Evolutionary conservation across 2,329 filamentous ascomycete genomes (phyloP).

Genomic region (Calonectria ilicicola): DNA sequence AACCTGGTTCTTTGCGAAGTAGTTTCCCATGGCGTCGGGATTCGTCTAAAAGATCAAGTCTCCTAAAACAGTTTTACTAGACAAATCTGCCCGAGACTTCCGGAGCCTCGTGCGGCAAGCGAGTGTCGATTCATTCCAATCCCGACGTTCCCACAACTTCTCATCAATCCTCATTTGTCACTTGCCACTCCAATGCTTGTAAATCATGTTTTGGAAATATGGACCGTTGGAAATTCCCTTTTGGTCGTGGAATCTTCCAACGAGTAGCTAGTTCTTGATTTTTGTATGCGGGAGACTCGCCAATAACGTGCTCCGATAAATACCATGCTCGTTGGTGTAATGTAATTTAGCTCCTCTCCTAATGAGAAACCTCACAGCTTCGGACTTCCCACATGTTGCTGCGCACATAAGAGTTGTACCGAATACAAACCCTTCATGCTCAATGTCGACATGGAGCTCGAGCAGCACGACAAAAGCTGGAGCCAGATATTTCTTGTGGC

Average conservation of each 20-base stretch:
- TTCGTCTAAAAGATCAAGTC: not conserved
- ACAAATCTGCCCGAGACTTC: not conserved
- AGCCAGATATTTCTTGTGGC: not conserved
- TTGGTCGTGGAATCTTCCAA: constrained; percentile 17
- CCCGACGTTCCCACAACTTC: not conserved
- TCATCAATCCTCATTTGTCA: not conserved
- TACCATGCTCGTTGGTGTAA: not conserved
- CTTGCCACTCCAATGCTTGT: not conserved
- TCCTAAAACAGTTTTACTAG: not conserved
- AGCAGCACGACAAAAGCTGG: not conserved
- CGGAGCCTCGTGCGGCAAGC: not conserved
- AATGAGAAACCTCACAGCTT: not conserved
- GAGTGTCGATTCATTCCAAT: not conserved
- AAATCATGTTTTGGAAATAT: not conserved
- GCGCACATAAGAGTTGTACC: constrained; percentile 5
- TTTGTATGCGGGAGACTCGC: not conserved
- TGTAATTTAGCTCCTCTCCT: constrained; percentile 1
- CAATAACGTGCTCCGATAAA: not conserved
- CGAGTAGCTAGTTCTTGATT: constrained; percentile 8
- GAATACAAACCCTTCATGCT: not conserved
- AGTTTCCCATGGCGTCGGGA: no score
- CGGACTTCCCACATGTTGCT: not conserved
- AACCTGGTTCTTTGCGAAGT: no score
- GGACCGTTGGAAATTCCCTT: not conserved
- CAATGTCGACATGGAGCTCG: not conserved